Percentiles rank a stretch among this genome's conserved stretches.
These are phyloP conservation scores for Candida stauntonica DNA, from an alignment of 805 yeast genomes.

Conservation along the genomic window DNA sequence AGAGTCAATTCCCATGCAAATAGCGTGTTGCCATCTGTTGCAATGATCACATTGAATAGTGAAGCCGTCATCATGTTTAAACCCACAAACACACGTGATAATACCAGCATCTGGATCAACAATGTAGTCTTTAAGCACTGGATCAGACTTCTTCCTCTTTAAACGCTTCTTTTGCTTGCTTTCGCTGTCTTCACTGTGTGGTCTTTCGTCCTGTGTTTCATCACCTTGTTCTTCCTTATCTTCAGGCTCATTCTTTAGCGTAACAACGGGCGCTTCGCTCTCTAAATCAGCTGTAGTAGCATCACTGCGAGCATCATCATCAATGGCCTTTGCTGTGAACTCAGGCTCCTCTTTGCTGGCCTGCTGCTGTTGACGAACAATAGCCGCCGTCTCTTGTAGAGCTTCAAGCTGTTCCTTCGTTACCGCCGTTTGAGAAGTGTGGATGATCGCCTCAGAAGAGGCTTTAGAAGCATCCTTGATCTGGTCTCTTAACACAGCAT, in stretches of 20 bases:
- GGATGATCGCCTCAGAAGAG: conserved; percentile 4
- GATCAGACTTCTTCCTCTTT: conserved; percentile 11
- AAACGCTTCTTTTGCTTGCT: conserved; percentile 6
- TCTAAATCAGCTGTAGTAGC: conserved; percentile 11
- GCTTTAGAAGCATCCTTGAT: conserved; percentile 1
- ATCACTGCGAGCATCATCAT: conserved; percentile 6
- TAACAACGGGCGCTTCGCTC: background rate
- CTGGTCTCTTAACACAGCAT: conserved; percentile 12
- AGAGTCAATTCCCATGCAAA: conserved; percentile 76
- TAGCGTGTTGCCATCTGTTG: conserved; percentile 91
- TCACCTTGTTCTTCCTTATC: conserved; percentile 13
- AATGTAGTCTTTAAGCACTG: conserved; percentile 35
- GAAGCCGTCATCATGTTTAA: conserved; percentile 85
- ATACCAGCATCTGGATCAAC: conserved; percentile 81
- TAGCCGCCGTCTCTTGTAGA: conserved; percentile 6
- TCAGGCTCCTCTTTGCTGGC: background rate
- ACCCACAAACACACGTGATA: conserved; percentile 86
- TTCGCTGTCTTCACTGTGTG: background rate
- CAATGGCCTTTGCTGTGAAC: conserved; percentile 6
- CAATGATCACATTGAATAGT: conserved; percentile 94
- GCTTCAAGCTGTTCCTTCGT: conserved; percentile 9
- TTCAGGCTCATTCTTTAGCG: conserved; percentile 3
- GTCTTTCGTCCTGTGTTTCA: conserved; percentile 14
- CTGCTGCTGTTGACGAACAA: background rate
- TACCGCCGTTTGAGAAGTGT: conserved; percentile 6